A percentile compares a stretch with the other conserved stretches of the same genome.
Evolutionary conservation across 2,329 filamentous ascomycete species (phyloP).

Genomic region (Fusarium sp.): DNA sequence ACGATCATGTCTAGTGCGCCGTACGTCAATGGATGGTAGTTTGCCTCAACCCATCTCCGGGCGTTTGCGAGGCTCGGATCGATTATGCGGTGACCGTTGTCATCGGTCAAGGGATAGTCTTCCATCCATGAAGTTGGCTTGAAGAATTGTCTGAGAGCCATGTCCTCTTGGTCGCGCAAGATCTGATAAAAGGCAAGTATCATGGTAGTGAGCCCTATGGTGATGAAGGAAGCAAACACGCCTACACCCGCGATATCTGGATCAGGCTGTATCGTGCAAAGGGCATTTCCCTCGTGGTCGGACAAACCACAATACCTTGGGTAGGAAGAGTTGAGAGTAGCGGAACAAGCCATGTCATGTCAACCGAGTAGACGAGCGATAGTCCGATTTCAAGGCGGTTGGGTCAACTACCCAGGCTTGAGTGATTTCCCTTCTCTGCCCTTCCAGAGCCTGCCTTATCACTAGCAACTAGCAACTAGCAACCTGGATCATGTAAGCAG

Average conservation of each 20-base stretch:
- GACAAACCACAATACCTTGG: neutral
- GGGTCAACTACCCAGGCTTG: too few species aligned
- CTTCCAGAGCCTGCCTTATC: too few species aligned
- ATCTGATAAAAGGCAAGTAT: neutral
- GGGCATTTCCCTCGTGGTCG: neutral
- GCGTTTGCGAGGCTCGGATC: neutral
- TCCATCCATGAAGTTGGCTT: neutral
- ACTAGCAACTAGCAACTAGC: too few species aligned
- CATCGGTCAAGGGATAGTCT: neutral
- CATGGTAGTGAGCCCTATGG: neutral
- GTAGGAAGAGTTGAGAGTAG: neutral
- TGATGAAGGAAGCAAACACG: neutral
- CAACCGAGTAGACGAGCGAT: neutral
- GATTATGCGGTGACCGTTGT: fast-evolving
- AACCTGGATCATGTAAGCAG: too few species aligned
- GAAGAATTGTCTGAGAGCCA: neutral
- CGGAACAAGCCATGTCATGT: neutral
- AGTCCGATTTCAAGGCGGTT: too few species aligned
- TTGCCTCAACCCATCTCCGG: neutral
- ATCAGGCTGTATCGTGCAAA: conserved; percentile 28
- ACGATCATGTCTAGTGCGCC: neutral
- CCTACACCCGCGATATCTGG: conserved; percentile 26
- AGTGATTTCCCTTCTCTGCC: too few species aligned
- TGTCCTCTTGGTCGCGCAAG: neutral
- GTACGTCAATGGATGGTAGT: neutral